phyloP scores from a whole-genome alignment of 2,329 filamentous ascomycete species.

The Blastomyces gilchristii region DNA sequence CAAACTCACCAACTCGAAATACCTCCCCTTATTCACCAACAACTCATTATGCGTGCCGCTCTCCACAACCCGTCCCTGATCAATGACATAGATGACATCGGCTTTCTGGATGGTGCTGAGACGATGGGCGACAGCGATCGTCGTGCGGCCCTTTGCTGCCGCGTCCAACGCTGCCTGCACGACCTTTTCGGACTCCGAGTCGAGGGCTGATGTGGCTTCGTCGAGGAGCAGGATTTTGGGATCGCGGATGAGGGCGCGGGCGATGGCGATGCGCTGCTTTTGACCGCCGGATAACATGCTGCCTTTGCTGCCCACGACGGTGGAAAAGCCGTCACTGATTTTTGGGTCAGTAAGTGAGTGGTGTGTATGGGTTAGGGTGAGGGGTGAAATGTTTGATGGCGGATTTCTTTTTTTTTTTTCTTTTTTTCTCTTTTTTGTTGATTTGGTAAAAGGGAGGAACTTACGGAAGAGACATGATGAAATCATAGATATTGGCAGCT shows the following conservation, averaged over 20 bases:
- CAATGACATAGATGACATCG: constrained; percentile 93
- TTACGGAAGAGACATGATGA: constrained; percentile 69
- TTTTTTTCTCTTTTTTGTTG: neutral
- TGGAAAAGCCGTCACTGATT: constrained; percentile 63
- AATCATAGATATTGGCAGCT: constrained; percentile 83
- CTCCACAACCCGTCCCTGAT: constrained; percentile 78
- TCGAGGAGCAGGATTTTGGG: constrained; percentile 78
- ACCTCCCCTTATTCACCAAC: constrained; percentile 59
- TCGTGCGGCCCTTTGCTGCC: constrained; percentile 74
- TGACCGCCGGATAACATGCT: constrained; percentile 79
- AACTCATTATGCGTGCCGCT: constrained; percentile 67
- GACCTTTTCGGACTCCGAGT: constrained; percentile 42
- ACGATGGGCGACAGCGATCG: constrained; percentile 87
- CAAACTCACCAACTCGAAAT: constrained; percentile 68
- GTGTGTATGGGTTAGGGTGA: constrained; percentile 15
- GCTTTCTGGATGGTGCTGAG: constrained; percentile 90
- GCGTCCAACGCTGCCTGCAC: constrained; percentile 65
- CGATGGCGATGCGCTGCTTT: constrained; percentile 90
- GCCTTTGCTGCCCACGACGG: constrained; percentile 78
- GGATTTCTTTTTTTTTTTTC: no score
- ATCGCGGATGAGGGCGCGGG: constrained; percentile 78
- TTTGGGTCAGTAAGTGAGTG: constrained; percentile 18
- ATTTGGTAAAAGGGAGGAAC: constrained; percentile 18
- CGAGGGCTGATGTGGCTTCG: constrained; percentile 54
- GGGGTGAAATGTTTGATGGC: neutral